Conservation (phyloP, 352 stramenopile genomes). For the Pythium periplocum region DNA sequence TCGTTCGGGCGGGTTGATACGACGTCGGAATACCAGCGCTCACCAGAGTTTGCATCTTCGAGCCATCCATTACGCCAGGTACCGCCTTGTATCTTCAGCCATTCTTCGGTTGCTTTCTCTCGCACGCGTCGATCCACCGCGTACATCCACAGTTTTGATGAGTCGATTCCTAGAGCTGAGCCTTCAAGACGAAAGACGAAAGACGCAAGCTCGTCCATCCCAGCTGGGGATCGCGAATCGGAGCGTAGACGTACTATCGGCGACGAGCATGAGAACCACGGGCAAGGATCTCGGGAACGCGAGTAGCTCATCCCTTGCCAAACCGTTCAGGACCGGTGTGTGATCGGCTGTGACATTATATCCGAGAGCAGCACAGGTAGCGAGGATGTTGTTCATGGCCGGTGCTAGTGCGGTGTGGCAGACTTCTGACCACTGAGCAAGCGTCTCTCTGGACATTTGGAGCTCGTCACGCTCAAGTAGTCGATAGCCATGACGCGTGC, state of each 20-base stretch:
- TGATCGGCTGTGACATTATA: conserved; percentile 22
- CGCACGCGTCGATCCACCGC: not conserved
- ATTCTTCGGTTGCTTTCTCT: conserved; percentile 16
- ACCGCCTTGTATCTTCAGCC: conserved; percentile 16
- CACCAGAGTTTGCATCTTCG: conserved; percentile 7
- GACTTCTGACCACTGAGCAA: conserved; percentile 9
- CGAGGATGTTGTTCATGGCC: conserved; percentile 10
- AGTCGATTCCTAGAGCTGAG: conserved; percentile 15
- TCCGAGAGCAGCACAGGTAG: conserved; percentile 14
- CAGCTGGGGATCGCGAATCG: conserved; percentile 18
- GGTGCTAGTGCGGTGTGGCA: conserved; percentile 15
- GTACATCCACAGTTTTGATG: conserved; percentile 1
- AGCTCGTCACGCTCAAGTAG: conserved; percentile 15
- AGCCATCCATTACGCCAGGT: conserved; percentile 33
- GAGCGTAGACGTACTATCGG: conserved; percentile 17
- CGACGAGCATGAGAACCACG: conserved; percentile 28
- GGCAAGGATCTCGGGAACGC: conserved; percentile 19
- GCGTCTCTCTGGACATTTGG: not conserved
- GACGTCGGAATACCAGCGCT: conserved; percentile 19
- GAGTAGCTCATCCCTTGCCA: conserved; percentile 2
- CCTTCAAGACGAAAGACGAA: conserved; percentile 13
- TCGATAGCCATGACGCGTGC: conserved; percentile 22
- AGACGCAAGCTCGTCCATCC: conserved; percentile 25
- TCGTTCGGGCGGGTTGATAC: conserved; percentile 4
- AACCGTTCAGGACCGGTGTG: conserved; percentile 16